Evolutionary conservation across 2,329 filamentous ascomycete genomes (phyloP), one percentile per base, ranked within the genome.

Genomic region (Pyrenophora tritici-repentis): DNA sequence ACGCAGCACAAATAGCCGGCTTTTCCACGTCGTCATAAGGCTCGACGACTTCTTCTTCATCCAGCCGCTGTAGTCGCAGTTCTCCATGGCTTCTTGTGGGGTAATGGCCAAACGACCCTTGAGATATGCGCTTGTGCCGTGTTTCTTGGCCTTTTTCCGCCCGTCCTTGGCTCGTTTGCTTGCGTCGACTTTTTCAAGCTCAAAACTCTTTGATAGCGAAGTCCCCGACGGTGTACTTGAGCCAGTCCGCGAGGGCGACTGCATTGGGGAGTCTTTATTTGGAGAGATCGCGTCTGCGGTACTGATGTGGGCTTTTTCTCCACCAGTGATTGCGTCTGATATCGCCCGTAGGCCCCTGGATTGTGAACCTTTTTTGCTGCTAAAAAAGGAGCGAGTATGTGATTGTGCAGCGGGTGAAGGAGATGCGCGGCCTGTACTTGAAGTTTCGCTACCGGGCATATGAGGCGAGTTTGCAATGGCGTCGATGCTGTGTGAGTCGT

Each of bases 31-130:
- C 2, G 91, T 91, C 87, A 99, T 96, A 29, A 97, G 80, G 66
- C 93, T 94, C 1, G 91, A 93, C 53, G 91, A 96, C 75, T 95
- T 92, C 82, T 99, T 99, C 80, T 94, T 97, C 94, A 99, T 99
- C 94, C 94, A 99, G 1, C 94, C 94, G 66, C 88, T 93, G 72
- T 96, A 97, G 68, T 99, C 93, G 47, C 91, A 93, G 55, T 85
- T 86, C 55, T 86, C 78, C 74, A 96, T 94, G 54, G 93, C 91
- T 69, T 96, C 90, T 47, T 86, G 81, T 0, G 94, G 94, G 0
- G 84, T 78, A 53, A 93, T 88, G 73, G 92, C 91, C 62, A 89
- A 83, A 34, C 97, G 77, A 0, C 94, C 94, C 24, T 90, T 87
- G 14, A 87, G 90, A 74, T 97, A 99, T 1, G 94, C 94, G 66